A percentile compares a stretch with the other conserved stretches of the same genome.
Conservation (phyloP, 1,284 basidiomycete species). For the Blastosporella zonata region DNA sequence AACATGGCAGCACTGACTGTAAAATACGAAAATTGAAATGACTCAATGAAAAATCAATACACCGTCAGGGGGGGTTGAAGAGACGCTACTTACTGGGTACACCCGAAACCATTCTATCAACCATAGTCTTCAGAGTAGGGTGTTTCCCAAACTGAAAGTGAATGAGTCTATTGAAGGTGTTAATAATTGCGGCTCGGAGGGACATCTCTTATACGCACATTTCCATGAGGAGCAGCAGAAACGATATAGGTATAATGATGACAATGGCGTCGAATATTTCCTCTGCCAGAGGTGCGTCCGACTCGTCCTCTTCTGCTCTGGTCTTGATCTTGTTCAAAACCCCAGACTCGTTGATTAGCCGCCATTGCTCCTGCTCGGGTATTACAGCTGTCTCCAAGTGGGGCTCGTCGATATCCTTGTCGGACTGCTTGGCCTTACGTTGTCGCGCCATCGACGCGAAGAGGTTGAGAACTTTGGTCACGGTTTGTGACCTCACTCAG, state of each 20-base stretch:
- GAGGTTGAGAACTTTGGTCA: not conserved
- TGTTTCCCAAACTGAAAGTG: conserved; percentile 71
- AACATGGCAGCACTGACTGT: conserved; percentile 49
- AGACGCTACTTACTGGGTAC: conserved; percentile 59
- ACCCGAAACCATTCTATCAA: conserved; percentile 55
- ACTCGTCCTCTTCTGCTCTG: conserved; percentile 36
- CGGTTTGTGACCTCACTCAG: conserved; percentile 6
- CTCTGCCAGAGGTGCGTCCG: conserved; percentile 49
- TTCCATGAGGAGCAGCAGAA: conserved; percentile 71
- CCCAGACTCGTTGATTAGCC: conserved; percentile 66
- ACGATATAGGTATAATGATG: conserved; percentile 68
- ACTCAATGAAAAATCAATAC: conserved; percentile 38
- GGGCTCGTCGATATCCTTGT: conserved; percentile 3
- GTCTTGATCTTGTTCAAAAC: conserved; percentile 45
- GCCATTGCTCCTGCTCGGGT: conserved; percentile 73
- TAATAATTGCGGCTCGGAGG: not conserved
- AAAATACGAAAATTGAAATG: conserved; percentile 71
- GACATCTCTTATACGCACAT: conserved; percentile 50
- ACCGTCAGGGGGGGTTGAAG: not conserved
- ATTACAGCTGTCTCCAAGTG: conserved; percentile 42
- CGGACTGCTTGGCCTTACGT: conserved; percentile 29
- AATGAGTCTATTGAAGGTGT: conserved; percentile 43
- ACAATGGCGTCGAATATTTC: conserved; percentile 64
- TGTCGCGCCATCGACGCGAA: conserved; percentile 2
- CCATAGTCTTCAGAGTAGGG: conserved; percentile 43